Evolutionary conservation across 176 grass and related monocot species (phyloP), one percentile per base, ranked within the genome.

Genomic region (Eragrostis curvula): DNA sequence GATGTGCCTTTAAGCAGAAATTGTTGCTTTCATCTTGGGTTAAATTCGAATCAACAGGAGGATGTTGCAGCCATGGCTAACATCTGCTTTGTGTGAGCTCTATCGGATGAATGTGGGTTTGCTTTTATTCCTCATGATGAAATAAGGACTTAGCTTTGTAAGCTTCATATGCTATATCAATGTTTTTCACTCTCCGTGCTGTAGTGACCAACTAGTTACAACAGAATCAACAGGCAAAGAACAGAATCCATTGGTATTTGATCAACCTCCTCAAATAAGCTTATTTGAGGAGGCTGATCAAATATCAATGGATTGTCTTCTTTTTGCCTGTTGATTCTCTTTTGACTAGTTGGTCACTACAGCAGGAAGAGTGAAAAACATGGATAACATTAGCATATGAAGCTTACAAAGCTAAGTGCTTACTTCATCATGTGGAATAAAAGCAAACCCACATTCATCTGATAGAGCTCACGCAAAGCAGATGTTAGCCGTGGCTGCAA

Each of bases 281-380:
- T 83, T 98, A 85, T 84, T 83, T 98, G 92, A 68, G 84, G 82
- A 81, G 88, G 42, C 18, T 91, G 92, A 63, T 85, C 42, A 69
- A n/a, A 68, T 27, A 25, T 70, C 71, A 57, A 61, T 62, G 48
- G 48, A 85, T 79, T 27, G 12, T 60, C 57, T 60, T 60, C 64
- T n/a, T n/a, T 88, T 81, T 85, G 44, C 44, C 57, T 32, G 24
- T 25, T 42, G 70, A 23, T 77, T 82, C 86, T 79, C 43, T 71
- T 64, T 66, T 79, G 63, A 67, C 42, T 83, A 82, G 28, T n/a
- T n/a, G n/a, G 56, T 89, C 86, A 52, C 68, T 89, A 27, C 51
- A 81, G 62, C 50, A 18, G 73, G 21, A 45, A 89, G 17, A 78
- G 44, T 47, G 20, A 11, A 78, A 85, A 85, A 86, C 40, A 79